These are phyloP conservation scores for Colletotrichum musae DNA, from an alignment of 2,329 filamentous ascomycete species.

Conservation along the genomic window DNA sequence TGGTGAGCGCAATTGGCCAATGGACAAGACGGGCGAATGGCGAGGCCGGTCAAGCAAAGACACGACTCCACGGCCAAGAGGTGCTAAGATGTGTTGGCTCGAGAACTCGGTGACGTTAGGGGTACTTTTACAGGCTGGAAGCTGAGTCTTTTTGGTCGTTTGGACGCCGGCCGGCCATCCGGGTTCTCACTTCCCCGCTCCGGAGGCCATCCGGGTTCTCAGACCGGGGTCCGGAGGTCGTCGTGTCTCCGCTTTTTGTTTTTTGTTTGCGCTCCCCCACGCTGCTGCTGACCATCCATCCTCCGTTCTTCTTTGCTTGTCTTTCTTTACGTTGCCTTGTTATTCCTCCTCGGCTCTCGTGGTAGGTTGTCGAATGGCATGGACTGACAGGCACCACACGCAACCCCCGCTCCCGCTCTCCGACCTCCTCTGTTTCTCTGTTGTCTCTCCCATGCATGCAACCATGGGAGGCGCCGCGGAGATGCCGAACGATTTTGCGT, in stretches of 20 bases:
- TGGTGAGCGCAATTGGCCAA: slow-evolving; percentile 12
- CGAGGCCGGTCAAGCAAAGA: slow-evolving; percentile 8
- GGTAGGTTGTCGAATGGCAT: background rate
- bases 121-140: slow-evolving; percentile 11
- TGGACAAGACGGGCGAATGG: background rate
- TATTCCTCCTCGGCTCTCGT: background rate
- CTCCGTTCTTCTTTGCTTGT: background rate
- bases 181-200: slow-evolving; percentile 32
- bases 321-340: slow-evolving; percentile 1
- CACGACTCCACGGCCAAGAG: slow-evolving; percentile 38
- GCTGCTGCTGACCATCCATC: background rate
- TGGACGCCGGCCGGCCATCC: slow-evolving; percentile 23
- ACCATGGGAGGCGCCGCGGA: background rate
- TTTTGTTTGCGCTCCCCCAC: slow-evolving; percentile 10
- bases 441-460: background rate
- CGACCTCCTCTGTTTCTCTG: background rate
- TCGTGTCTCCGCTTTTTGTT: slow-evolving; percentile 23
- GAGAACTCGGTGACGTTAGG: slow-evolving; percentile 18
- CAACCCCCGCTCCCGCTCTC: background rate
- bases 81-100: slow-evolving; percentile 34
- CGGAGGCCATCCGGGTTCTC: slow-evolving; percentile 33
- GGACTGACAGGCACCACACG: background rate
- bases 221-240: slow-evolving; percentile 30
- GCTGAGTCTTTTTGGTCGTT: slow-evolving; percentile 15
- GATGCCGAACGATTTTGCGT: background rate